Evolutionary conservation across 257 asterid genomes (phyloP).

Genomic region (Linaria vulgaris): DNA sequence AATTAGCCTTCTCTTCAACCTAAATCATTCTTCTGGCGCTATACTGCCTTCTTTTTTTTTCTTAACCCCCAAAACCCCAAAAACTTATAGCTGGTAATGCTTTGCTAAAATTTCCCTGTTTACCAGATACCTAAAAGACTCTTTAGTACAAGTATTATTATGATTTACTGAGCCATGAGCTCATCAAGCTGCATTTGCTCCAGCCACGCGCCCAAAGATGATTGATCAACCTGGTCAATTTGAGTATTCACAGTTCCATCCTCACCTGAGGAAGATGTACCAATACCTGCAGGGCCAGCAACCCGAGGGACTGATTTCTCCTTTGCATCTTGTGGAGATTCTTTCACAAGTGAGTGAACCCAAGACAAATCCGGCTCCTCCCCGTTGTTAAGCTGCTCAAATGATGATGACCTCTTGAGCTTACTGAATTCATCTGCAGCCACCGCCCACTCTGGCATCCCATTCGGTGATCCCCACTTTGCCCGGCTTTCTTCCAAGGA

Average conservation of each 20-base stretch:
- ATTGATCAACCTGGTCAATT: slow-evolving; percentile 50
- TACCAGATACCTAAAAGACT: slow-evolving; percentile 22
- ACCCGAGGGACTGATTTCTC: slow-evolving; percentile 38
- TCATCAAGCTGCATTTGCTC: slow-evolving; percentile 82
- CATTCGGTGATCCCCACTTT: slow-evolving; percentile 61
- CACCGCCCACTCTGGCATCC: slow-evolving; percentile 58
- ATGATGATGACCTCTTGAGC: slow-evolving; percentile 62
- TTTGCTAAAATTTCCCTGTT: slow-evolving; percentile 26
- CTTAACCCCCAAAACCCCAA: slow-evolving; percentile 30
- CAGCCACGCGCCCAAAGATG: slow-evolving; percentile 58
- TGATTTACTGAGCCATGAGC: slow-evolving; percentile 53
- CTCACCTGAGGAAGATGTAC: slow-evolving; percentile 37
- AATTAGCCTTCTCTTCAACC: slow-evolving; percentile 34
- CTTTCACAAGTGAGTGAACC: slow-evolving; percentile 86
- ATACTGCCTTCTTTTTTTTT: slow-evolving; percentile 34
- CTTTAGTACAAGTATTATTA: slow-evolving; percentile 28
- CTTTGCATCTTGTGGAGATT: slow-evolving; percentile 60
- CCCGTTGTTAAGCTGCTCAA: slow-evolving; percentile 48
- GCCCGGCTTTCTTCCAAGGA: slow-evolving; percentile 53
- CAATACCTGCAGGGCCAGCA: slow-evolving; percentile 29
- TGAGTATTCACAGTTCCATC: slow-evolving; percentile 32
- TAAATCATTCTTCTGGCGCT: slow-evolving; percentile 34
- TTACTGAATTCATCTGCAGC: slow-evolving; percentile 41
- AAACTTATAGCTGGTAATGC: slow-evolving; percentile 30
- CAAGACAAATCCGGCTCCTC: slow-evolving; percentile 91